These are phyloP conservation scores for Leccinum subtestaceum DNA, from an alignment of 768 basidiomycete species.

Conservation along the genomic window DNA sequence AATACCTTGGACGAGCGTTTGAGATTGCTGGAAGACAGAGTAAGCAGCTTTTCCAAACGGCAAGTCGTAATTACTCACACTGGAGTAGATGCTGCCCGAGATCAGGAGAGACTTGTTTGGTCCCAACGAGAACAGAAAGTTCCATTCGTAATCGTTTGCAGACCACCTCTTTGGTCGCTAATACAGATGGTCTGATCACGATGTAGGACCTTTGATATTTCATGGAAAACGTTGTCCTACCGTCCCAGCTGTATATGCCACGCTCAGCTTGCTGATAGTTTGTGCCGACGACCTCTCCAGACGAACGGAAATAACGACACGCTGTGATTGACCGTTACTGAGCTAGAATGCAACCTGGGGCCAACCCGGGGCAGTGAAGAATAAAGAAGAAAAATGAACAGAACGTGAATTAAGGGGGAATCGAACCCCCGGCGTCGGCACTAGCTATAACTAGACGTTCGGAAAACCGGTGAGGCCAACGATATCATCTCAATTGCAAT, in stretches of 20 bases:
- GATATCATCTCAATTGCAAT: no score
- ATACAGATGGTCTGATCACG: neutral
- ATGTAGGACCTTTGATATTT: neutral
- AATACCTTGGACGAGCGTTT: conserved; percentile 94
- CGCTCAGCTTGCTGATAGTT: no score
- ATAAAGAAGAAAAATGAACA: neutral
- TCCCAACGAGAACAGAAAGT: conserved; percentile 87
- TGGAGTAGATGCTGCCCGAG: conserved; percentile 86
- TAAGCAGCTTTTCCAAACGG: conserved; percentile 36
- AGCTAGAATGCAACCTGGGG: no score
- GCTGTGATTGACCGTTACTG: no score
- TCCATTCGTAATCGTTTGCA: conserved; percentile 56
- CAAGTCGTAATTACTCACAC: neutral
- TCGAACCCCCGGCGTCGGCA: conserved; percentile 78
- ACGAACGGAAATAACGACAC: no score
- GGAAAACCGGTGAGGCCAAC: no score
- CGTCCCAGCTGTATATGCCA: no score
- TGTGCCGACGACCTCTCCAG: no score
- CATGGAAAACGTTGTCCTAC: neutral
- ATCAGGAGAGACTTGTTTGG: conserved; percentile 89
- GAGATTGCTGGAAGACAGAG: conserved; percentile 84
- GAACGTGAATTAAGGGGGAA: conserved; percentile 42
- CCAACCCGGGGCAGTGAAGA: no score
- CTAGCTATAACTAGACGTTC: no score
- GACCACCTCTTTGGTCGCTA: neutral